Evolutionary conservation across 108 stramenopile genomes (phyloP), one percentile per base, ranked within the genome.

Genomic region (Cylindrotheca fusiformis): DNA sequence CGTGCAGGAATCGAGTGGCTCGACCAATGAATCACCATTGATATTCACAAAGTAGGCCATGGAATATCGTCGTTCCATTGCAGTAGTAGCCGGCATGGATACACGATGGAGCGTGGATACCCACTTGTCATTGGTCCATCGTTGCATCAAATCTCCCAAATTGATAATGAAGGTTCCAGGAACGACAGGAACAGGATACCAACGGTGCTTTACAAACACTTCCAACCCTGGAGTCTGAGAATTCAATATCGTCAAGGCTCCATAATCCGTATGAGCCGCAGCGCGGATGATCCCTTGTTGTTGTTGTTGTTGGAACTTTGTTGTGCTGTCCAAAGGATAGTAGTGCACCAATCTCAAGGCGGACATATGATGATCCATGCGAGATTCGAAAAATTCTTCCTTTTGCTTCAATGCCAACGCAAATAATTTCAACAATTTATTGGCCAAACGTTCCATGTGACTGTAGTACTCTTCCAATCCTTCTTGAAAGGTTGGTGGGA

Each of bases 91-190:
- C 24, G 75, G 71, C 41, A 79, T 74, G 25, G 90, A 70, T 0
- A 94, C 95, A 20, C 95, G 76, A 69, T 95, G 95, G 54, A 93
- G 54, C 14, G 95, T 96, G 23, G 78, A 80, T 18, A 71, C 58
- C 88, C 85, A 90, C 50, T 74, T 32, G 54, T 79, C 84, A 69
- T 96, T 91, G 0, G 95, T 93, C 95, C 95, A 96, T 61, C 86
- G 50, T 46, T 77, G 77, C 91, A 93, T 93, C 56, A 96, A 65
- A 72, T 96, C 95, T 21, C 95, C 95, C n/a, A 96, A 52, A 67
- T 96, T 96, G 58, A 96, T 78, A 29, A 93, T 76, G 29, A 96
- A 90, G 41, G 76, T 74, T 48, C 71, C 79, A 2, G 52, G 32
- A 0, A 65, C 48, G 52, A 72, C 67, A 6, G 88, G 87, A 2